phyloP scores from a whole-genome alignment of 805 yeast species.

The Lachancea meyersii region DNA sequence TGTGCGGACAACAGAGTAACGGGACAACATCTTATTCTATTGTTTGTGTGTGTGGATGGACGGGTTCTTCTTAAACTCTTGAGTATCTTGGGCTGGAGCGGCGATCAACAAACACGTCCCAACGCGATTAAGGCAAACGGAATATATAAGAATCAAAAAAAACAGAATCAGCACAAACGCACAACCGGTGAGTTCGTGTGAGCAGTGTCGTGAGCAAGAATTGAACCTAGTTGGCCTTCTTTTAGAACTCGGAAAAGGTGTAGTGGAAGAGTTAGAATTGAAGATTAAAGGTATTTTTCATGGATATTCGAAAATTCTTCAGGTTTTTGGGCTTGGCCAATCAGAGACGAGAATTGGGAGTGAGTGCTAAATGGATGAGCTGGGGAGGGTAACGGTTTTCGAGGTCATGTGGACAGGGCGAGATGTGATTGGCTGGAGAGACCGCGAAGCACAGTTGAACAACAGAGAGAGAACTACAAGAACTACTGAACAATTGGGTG shows the following conservation, averaged over 20 bases:
- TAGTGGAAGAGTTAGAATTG: not conserved
- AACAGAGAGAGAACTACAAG: too few relatives aligned
- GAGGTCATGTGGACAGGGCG: too few relatives aligned
- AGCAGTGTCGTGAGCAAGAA: not conserved
- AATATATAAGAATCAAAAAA: not conserved
- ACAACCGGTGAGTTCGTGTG: not conserved
- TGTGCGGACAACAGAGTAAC: conserved; percentile 71
- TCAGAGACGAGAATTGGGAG: not conserved
- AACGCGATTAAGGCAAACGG: not conserved
- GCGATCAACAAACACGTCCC: conserved; percentile 1
- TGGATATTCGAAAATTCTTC: not conserved
- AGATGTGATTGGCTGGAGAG: too few relatives aligned
- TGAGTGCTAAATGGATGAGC: too few relatives aligned
- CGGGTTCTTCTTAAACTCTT: not conserved
- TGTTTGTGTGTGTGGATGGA: too few relatives aligned
- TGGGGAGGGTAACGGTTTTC: too few relatives aligned
- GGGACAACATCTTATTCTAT: conserved; percentile 69
- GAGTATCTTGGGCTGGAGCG: not conserved
- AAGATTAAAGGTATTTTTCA: not conserved
- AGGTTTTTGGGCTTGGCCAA: not conserved
- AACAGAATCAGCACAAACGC: not conserved
- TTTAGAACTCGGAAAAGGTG: not conserved
- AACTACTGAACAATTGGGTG: too few relatives aligned
- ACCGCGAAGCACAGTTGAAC: too few relatives aligned
- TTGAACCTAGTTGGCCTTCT: not conserved